phyloP scores from a whole-genome alignment of 2,329 filamentous ascomycete genomes.

The Talaromyces atroroseus region DNA sequence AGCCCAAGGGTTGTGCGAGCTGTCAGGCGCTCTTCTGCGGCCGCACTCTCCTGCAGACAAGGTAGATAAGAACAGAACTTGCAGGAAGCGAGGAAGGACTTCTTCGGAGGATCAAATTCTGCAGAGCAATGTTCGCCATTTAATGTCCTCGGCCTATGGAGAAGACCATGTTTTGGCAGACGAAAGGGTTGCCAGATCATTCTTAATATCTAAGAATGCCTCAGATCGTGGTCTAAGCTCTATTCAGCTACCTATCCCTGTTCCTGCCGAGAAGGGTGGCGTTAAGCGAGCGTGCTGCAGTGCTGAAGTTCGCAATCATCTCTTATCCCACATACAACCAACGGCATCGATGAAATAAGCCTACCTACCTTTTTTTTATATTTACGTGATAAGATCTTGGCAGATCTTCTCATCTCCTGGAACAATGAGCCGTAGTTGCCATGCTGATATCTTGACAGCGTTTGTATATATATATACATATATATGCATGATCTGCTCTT shows the following conservation, averaged over 20 bases:
- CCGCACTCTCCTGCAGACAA: constrained; percentile 14
- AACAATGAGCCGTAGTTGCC: neutral
- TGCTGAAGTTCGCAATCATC: constrained; percentile 22
- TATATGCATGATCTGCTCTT: neutral
- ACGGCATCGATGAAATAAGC: neutral
- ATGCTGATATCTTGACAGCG: constrained; percentile 10
- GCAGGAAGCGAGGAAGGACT: constrained; percentile 37
- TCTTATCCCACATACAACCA: neutral
- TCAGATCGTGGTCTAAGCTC: constrained; percentile 17
- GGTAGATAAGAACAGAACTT: constrained; percentile 16
- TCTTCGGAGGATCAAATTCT: constrained; percentile 34
- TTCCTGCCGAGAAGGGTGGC: constrained; percentile 28
- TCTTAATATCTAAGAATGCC: constrained; percentile 23
- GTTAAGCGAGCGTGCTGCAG: constrained; percentile 40
- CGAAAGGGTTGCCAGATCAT: constrained; percentile 26
- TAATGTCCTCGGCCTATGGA: constrained; percentile 25
- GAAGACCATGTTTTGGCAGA: constrained; percentile 28
- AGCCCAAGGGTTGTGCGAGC: constrained; percentile 37
- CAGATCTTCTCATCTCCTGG: neutral
- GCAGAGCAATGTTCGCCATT: constrained; percentile 35
- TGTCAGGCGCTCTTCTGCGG: constrained; percentile 30
- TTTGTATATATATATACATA: constrained; percentile 9
- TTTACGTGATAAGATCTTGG: neutral
- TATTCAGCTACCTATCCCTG: constrained; percentile 20
- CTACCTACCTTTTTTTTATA: neutral